These are phyloP conservation scores for Cordyceps farinosa DNA, from an alignment of 2,329 filamentous ascomycete species.

Conservation along the genomic window DNA sequence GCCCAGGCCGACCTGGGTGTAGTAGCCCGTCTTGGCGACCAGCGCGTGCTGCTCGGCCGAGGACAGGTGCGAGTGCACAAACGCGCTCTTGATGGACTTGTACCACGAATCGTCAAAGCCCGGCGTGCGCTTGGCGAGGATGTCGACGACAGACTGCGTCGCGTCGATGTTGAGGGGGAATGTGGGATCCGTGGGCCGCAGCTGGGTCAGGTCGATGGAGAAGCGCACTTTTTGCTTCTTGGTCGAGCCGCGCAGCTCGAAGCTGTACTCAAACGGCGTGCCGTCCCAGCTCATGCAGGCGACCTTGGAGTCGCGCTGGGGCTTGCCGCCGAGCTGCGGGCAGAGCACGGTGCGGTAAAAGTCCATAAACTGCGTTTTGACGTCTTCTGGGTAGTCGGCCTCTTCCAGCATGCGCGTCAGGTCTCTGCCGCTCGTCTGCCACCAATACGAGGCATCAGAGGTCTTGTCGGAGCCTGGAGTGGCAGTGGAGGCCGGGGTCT, in stretches of 20 bases:
- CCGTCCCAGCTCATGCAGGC: constrained; percentile 1
- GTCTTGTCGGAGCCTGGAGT: neutral
- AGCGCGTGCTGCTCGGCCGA: neutral
- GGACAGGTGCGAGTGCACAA: neutral
- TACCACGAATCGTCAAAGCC: neutral
- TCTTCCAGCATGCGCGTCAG: neutral
- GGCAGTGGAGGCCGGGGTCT: neutral
- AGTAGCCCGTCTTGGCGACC: neutral
- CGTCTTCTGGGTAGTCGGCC: neutral
- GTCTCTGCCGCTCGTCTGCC: neutral
- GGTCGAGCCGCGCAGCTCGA: neutral
- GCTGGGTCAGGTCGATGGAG: neutral
- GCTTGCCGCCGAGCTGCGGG: neutral
- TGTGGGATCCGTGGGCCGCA: neutral
- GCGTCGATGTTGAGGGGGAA: neutral
- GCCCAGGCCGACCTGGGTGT: neutral
- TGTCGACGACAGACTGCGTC: neutral
- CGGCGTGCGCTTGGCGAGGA: neutral
- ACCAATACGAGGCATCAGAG: neutral
- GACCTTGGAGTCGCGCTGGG: neutral
- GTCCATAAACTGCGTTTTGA: neutral
- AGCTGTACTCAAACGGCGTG: neutral
- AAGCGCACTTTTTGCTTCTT: neutral
- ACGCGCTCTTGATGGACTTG: neutral
- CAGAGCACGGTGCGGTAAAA: neutral